Base-by-base conservation (phyloP, 2,329 filamentous ascomycete species). In the Dryadomyces quercivorus region DNA sequence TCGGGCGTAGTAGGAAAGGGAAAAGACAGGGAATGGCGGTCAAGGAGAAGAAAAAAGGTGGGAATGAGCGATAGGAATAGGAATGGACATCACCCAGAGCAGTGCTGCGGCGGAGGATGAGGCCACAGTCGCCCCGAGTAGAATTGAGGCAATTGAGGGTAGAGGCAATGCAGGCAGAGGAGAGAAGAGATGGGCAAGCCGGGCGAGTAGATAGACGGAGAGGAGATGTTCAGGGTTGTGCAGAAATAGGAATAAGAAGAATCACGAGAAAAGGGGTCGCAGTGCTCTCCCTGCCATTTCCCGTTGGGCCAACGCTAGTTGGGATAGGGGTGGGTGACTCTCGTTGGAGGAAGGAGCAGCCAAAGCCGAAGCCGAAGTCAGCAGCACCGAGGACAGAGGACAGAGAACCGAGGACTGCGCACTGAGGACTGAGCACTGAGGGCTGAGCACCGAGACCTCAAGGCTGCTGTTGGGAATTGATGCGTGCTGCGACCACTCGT, bases 51-150 rank as follows among this genome's bases (percentile, higher is more conserved):
- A 55, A 49, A 54, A 38, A 46, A 36, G 26, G 54, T 26, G 20
- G 43, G 43, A 50, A 51, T 49, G 56, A 51, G 53, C 34, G 40
- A 31, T 31, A 51, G 46, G 26, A 9, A 38, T 16, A 36, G n/a
- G 34, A 36, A 48, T n/a, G 21, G 18, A 34, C 22, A 16, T 18
- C n/a, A 34, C 46, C 9, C 22, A 38, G 18, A 1, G 16, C 31
- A 20, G 8, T 16, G 15, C 16, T 20, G 31, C 7, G 31, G 36
- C 49, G n/a, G n/a, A 49, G 47, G 47, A 49, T 34, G 15, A 38
- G 18, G 47, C 31, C 31, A 10, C 31, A 31, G 34, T 34, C n/a
- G 20, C 38, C 36, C 18, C 13, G 47, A 21, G 44, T 46, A 31
- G 31, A 51, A 51, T 31, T 34, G 22, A 31, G 8, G n/a, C n/a